Base-by-base conservation (phyloP, 108 stramenopile genomes). In the Fragilaria crotonensis region DNA sequence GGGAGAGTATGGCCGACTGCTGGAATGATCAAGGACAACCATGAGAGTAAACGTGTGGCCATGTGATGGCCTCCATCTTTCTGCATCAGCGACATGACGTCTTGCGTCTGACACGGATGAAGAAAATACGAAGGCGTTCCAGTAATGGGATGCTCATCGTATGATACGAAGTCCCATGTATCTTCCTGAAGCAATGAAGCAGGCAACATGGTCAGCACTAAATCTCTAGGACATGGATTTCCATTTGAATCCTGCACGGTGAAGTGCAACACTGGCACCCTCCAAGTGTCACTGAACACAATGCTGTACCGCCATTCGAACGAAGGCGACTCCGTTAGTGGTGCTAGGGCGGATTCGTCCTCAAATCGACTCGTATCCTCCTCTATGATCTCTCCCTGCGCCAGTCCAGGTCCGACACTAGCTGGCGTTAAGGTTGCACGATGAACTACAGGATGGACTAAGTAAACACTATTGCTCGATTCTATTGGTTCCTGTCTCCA, bases 1-100 rank as follows among this genome's bases (percentile, higher is more conserved):
- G 78, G 73, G 36, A 89, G 68, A 2, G 54, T 23, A 41, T 77
- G 73, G 1, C 81, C 79, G 3, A 89, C 77, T 0, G 75, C 55
- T 4, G 87, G 84, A 52, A 89, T 47, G 4, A 89, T 70, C 83
- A 89, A 73, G 23, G 87, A 85, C 80, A 89, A 73, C 87, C 87
- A 89, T 32, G 67, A 63, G 63, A 79, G 68, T 26, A 89, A 64
- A 0, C 45, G 1, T 53, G 63, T 45, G 4, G 53, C 51, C 1
- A 33, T 66, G 0, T 30, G 11, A 26, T 22, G 25, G 3, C 32
- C 54, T 26, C 5, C 29, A 17, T 26, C 46, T 27, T 5, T 1
- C 14, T 55, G 17, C 32, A 84, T 19, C 32, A 60, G 25, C 26
- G 63, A 61, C 74, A 88, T 54, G 53, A 75, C 33, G 29, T 54